A percentile compares a stretch with the other conserved stretches of the same genome.
Conservation (phyloP, 177 flowering plant species). For the Vitis hybrid region DNA sequence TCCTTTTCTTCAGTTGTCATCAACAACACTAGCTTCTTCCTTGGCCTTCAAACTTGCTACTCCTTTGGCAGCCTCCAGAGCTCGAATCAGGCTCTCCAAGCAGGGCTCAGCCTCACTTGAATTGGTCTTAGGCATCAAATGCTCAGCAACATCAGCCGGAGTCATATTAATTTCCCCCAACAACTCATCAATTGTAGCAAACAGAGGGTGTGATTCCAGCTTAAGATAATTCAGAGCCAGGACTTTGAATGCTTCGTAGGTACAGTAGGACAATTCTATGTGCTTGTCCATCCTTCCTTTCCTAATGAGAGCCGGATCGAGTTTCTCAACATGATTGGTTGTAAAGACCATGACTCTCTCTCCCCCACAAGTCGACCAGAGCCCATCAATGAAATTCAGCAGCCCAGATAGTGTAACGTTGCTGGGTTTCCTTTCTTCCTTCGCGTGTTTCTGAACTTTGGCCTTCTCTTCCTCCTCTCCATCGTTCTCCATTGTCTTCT, state of each 20-base stretch:
- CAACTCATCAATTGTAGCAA: slow-evolving; percentile 17
- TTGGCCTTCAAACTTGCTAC: background rate
- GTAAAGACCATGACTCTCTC: slow-evolving; percentile 39
- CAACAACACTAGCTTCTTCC: too few species aligned
- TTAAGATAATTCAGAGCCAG: slow-evolving; percentile 33
- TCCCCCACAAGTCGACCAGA: slow-evolving; percentile 37
- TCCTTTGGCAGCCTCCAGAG: slow-evolving; percentile 16
- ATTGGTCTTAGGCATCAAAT: slow-evolving; percentile 39
- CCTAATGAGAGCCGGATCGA: slow-evolving; percentile 6
- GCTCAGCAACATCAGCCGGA: slow-evolving; percentile 57
- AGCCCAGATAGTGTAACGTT: slow-evolving; percentile 11
- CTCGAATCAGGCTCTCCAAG: slow-evolving; percentile 21
- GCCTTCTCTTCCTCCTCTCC: background rate
- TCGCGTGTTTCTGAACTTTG: background rate
- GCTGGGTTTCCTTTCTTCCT: background rate
- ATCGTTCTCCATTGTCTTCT: slow-evolving; percentile 12
- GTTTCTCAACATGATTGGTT: slow-evolving; percentile 32
- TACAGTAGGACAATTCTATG: slow-evolving; percentile 34
- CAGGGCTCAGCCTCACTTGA: slow-evolving; percentile 1
- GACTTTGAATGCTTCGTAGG: slow-evolving; percentile 27
- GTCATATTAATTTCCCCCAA: slow-evolving; percentile 27
- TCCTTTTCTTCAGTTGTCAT: too few species aligned
- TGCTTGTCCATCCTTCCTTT: slow-evolving; percentile 43
- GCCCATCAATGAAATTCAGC: slow-evolving; percentile 27
- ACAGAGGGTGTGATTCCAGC: slow-evolving; percentile 31